These are phyloP conservation scores for Cryptococcus hybrid DNA, from an alignment of 1,284 basidiomycete genomes.

Conservation along the genomic window DNA sequence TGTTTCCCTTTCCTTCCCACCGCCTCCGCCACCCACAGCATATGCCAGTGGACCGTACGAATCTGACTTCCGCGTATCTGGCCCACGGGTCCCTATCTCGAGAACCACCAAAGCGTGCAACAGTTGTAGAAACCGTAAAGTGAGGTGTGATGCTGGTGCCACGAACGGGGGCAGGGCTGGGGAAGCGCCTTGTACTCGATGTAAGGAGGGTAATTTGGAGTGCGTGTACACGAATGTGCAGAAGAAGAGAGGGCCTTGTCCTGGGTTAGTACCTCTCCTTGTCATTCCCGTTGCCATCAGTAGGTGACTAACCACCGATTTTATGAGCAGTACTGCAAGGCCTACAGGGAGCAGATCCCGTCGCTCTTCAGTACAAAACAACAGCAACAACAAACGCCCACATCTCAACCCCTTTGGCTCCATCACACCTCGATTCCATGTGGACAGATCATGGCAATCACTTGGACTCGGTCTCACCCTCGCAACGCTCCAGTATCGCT, in stretches of 20 bases:
- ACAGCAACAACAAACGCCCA: background rate
- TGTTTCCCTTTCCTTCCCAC: background rate
- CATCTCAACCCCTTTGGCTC: no score
- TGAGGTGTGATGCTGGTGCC: slow-evolving; percentile 45
- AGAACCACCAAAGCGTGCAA: slow-evolving; percentile 48
- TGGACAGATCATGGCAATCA: background rate
- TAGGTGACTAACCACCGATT: background rate
- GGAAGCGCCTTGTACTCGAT: slow-evolving; percentile 35
- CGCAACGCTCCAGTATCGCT: slow-evolving; percentile 17
- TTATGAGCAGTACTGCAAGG: slow-evolving; percentile 10
- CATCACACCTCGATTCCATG: background rate
- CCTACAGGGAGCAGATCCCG: slow-evolving; percentile 13
- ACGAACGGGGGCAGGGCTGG: slow-evolving; percentile 12
- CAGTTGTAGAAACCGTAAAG: slow-evolving; percentile 43
- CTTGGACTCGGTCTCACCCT: background rate
- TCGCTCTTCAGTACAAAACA: slow-evolving; percentile 9
- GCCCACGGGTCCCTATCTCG: slow-evolving; percentile 41
- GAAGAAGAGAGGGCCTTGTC: slow-evolving; percentile 46
- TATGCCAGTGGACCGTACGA: slow-evolving; percentile 15
- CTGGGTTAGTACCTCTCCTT: slow-evolving; percentile 20
- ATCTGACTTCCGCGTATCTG: slow-evolving; percentile 11
- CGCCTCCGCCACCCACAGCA: slow-evolving; percentile 6
- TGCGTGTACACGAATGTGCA: slow-evolving; percentile 45
- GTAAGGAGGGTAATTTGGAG: slow-evolving; percentile 35
- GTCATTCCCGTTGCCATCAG: background rate